Conservation (phyloP, 805 yeast species). For the Candida sonorensis region DNA sequence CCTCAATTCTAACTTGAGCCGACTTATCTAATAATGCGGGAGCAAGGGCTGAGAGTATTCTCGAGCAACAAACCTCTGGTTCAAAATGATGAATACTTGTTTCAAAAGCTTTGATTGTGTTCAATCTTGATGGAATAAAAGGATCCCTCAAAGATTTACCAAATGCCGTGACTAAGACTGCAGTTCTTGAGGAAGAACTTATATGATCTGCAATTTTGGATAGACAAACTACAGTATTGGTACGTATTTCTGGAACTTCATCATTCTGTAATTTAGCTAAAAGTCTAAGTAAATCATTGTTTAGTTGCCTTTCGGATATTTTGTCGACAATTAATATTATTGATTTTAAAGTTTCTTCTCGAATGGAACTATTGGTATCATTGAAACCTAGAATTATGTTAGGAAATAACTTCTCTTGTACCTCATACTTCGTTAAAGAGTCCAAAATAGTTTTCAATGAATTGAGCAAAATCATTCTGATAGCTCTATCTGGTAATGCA, state of each 20-base stretch:
- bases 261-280: constrained; percentile 81
- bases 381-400: constrained; percentile 73
- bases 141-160: constrained; percentile 78
- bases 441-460: constrained; percentile 50
- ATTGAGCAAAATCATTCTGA: constrained; percentile 65
- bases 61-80: constrained; percentile 70
- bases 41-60: constrained; percentile 77
- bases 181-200: constrained; percentile 49
- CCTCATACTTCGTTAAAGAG: constrained; percentile 47
- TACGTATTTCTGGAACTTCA: constrained; percentile 66
- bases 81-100: constrained; percentile 58
- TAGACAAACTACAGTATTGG: constrained; percentile 66
- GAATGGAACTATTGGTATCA: constrained; percentile 74
- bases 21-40: constrained; percentile 77
- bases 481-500: constrained; percentile 64
- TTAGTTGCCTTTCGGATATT: constrained; percentile 71
- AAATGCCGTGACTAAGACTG: constrained; percentile 81
- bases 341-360: constrained; percentile 74
- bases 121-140: constrained; percentile 63
- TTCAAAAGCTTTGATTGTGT: constrained; percentile 70
- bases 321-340: constrained; percentile 49
- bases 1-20: constrained; percentile 61
- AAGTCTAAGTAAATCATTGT: constrained; percentile 74
- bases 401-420: constrained; percentile 64
- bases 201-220: constrained; percentile 58